Evolutionary conservation across 768 basidiomycete species (phyloP), one percentile per base, ranked within the genome.

Genomic region (Leucocoprinus birnbaumii): DNA sequence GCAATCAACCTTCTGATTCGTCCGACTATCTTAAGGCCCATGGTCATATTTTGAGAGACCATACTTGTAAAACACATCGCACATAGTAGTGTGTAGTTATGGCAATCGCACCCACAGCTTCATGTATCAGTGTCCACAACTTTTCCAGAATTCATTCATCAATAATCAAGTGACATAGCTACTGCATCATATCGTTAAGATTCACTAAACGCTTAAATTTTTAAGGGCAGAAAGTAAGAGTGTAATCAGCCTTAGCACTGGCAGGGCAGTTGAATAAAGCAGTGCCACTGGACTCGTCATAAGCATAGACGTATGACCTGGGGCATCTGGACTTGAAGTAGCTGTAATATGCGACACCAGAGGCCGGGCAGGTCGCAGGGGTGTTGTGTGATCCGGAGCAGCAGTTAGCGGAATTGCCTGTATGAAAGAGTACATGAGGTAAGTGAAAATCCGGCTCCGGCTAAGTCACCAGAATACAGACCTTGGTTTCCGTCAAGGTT

Each of bases 341-440:
- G 59, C 56, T 63, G 59, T 77, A 75, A 58, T 48, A 48, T 18
- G 37, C 53, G 14, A 55, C 38, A 21, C 53, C 53, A 45, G 35
- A 2, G 16, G 11, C 3, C 25, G 35, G 19, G 65, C 86, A 87
- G 0, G 83, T 85, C 6, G 62, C 66, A 0, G 82, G 67, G 3
- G 80, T 83, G 65, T 65, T 68, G 67, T 78, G 71, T 40, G 63
- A 65, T 7, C 87, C 87, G 13, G 78, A 78, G 71, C 86, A 89
- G 66, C 86, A 87, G 62, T 86, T 84, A 3, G 75, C 66, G 19
- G 83, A 84, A 69, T 87, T 78, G 26, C 61, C 82, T 82, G 44
- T 31, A 4, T 3, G 10, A 10, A 16, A 3, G 6, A 3, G 11
- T 27, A 22, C 14, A 22, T 11, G 16, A 13, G 24, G 5, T 44